Base-by-base conservation (phyloP, 2,329 filamentous ascomycete species). In the Lasiodiplodia hormozganensis region DNA sequence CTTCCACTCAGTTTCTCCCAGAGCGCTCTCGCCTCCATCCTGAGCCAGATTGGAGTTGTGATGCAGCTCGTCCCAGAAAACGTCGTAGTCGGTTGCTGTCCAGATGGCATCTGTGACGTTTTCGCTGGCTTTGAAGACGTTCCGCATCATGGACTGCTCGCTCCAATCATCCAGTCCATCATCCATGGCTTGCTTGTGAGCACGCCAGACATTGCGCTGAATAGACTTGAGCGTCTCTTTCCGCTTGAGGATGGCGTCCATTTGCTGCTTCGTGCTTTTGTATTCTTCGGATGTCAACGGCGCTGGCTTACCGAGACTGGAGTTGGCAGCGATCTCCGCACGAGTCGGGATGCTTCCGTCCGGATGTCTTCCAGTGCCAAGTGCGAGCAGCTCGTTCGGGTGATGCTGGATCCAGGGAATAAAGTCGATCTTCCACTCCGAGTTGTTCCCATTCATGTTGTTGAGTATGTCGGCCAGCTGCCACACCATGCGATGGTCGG, bases 31-130 rank as follows among this genome's bases (percentile, higher is more conserved):
- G 31, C 62, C n/a, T 1, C 62, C 62, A 10, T 65, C 62, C 49
- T 40, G 23, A 2, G n/a, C 62, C 31, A 65, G 62, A 34, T 65
- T 65, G 49, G 62, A 65, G 34, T 65, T 65, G 62, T 65, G 62
- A 12, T 38, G 31, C 47, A 65, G 28, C 49, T 65, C 62, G 16
- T 65, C 62, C 62, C 62, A 65, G 34, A 65, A 65, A 1, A 65
- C 62, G 62, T 65, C 49, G 47, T 65, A 65, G 62, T 65, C 62
- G 18, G n/a, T 23, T 8, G 62, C 62, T 3, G 62, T 65, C 62
- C 62, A 65, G 49, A 65, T 65, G 2, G 62, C 49, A n/a, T 65
- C 62, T 5, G 62, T 65, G 31, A 28, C 16, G 31, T 65, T 40
- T 36, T 65, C 62, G 21, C 49, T 40, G n/a, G 62, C 62, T 6